These are phyloP conservation scores for Gentiana macrophylla DNA, from an alignment of 257 asterid species.

Conservation along the genomic window DNA sequence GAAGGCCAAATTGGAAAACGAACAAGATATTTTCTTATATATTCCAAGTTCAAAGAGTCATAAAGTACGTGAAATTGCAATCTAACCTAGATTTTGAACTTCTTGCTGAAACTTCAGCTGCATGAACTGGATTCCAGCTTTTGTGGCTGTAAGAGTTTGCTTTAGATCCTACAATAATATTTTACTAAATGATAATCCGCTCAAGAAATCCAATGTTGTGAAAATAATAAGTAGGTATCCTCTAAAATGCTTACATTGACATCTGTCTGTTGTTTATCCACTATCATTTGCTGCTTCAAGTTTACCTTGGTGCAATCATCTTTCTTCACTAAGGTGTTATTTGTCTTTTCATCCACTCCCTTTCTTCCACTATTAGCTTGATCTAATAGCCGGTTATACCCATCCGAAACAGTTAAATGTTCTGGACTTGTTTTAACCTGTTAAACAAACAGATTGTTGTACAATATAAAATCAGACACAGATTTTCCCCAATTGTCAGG, in stretches of 20 bases:
- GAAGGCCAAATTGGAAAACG: slow-evolving; percentile 2
- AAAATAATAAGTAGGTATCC: background rate
- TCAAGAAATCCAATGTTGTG: background rate
- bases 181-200: slow-evolving; percentile 3
- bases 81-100: slow-evolving; percentile 61
- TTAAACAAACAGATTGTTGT: background rate
- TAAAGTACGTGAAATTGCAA: slow-evolving; percentile 3
- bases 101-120: slow-evolving; percentile 88
- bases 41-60: background rate
- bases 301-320: slow-evolving; percentile 28
- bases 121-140: slow-evolving; percentile 87
- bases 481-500: background rate
- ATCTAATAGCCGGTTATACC: slow-evolving; percentile 24
- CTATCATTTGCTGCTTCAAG: slow-evolving; percentile 46
- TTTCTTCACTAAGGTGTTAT: slow-evolving; percentile 15
- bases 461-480: slow-evolving; percentile 4
- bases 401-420: slow-evolving; percentile 29
- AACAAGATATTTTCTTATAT: background rate
- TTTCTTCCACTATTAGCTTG: slow-evolving; percentile 24
- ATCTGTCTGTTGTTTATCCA: slow-evolving; percentile 64
- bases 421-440: slow-evolving; percentile 44
- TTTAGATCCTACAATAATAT: slow-evolving; percentile 46
- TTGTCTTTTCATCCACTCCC: slow-evolving; percentile 50
- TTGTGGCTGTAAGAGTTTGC: slow-evolving; percentile 68
- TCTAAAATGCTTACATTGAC: slow-evolving; percentile 32